phyloP scores from a whole-genome alignment of 176 grass and related monocot genomes.

The Oropetium thomaeum region DNA sequence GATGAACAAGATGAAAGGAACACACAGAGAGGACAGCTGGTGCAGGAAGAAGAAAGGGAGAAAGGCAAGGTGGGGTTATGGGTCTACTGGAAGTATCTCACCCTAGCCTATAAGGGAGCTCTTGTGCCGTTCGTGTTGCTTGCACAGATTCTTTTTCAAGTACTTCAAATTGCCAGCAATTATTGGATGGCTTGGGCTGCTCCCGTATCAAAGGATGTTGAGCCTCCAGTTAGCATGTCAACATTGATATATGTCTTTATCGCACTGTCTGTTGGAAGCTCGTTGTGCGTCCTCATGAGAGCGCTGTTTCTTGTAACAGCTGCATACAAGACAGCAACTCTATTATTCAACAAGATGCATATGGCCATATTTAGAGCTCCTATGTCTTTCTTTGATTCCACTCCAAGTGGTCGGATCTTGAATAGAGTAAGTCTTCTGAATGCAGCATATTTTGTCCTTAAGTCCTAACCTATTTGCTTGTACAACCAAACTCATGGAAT shows the following conservation, averaged over 20 bases:
- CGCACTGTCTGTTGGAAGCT: slow-evolving; percentile 56
- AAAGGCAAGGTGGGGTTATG: slow-evolving; percentile 79
- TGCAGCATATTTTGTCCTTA: slow-evolving; percentile 3
- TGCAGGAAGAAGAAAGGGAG: slow-evolving; percentile 94
- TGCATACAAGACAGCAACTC: slow-evolving; percentile 69
- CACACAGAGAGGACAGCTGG: slow-evolving; percentile 53
- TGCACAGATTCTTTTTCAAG: slow-evolving; percentile 73
- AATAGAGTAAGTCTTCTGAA: slow-evolving; percentile 54
- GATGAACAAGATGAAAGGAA: slow-evolving; percentile 41
- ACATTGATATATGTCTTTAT: slow-evolving; percentile 73
- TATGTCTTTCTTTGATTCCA: slow-evolving; percentile 95
- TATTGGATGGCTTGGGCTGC: slow-evolving; percentile 91
- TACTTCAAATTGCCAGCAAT: slow-evolving; percentile 86
- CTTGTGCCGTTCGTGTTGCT: slow-evolving; percentile 69
- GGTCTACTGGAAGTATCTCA: slow-evolving; percentile 92
- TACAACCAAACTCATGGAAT: slow-evolving; percentile 9
- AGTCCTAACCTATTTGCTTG: slow-evolving; percentile 18
- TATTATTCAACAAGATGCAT: slow-evolving; percentile 82
- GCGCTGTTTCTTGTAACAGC: slow-evolving; percentile 63
- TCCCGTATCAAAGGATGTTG: slow-evolving; percentile 53
- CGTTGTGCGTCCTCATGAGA: slow-evolving; percentile 54
- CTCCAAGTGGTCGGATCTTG: slow-evolving; percentile 75
- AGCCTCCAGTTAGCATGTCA: slow-evolving; percentile 57
- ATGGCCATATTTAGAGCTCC: slow-evolving; percentile 77
- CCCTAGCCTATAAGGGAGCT: slow-evolving; percentile 71